phyloP scores from a whole-genome alignment of 805 yeast species.

The Metschnikowia borealis region DNA sequence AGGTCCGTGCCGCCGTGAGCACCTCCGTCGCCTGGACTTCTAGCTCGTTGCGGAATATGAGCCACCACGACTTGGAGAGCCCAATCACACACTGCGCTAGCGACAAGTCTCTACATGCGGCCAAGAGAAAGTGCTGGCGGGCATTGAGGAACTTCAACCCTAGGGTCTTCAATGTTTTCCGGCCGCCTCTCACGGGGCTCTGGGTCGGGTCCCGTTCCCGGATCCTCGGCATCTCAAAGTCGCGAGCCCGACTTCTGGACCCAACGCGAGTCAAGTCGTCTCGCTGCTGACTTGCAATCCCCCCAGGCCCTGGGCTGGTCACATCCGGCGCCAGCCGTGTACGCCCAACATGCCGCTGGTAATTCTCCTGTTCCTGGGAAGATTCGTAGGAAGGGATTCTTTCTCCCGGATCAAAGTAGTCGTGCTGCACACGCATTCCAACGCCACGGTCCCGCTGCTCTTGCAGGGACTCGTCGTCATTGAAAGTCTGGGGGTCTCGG shows the following conservation, averaged over 20 bases:
- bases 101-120: slow-evolving; percentile 75
- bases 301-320: not conserved
- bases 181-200: slow-evolving; percentile 16
- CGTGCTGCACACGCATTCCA: slow-evolving; percentile 15
- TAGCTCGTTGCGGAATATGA: slow-evolving; percentile 18
- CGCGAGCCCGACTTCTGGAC: slow-evolving; percentile 2
- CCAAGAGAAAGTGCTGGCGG: slow-evolving; percentile 69
- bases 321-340: slow-evolving; percentile 6
- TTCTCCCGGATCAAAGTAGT: slow-evolving; percentile 28
- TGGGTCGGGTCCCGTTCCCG: slow-evolving; percentile 11
- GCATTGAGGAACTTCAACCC: slow-evolving; percentile 73
- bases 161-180: slow-evolving; percentile 44
- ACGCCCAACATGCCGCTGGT: slow-evolving; percentile 8
- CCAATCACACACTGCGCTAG: slow-evolving; percentile 64
- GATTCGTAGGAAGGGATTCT: slow-evolving; percentile 41
- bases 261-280: not conserved
- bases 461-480: not conserved
- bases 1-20: slow-evolving; percentile 59
- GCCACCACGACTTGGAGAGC: slow-evolving; percentile 43
- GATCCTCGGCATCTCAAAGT: slow-evolving; percentile 7
- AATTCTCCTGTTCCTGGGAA: slow-evolving; percentile 29
- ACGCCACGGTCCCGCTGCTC: not conserved
- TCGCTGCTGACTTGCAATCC: not conserved
- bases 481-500: not conserved
- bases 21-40: slow-evolving; percentile 2